These are phyloP conservation scores for Quercus bicolor DNA, from an alignment of 306 rosid genomes.

Conservation along the genomic window DNA sequence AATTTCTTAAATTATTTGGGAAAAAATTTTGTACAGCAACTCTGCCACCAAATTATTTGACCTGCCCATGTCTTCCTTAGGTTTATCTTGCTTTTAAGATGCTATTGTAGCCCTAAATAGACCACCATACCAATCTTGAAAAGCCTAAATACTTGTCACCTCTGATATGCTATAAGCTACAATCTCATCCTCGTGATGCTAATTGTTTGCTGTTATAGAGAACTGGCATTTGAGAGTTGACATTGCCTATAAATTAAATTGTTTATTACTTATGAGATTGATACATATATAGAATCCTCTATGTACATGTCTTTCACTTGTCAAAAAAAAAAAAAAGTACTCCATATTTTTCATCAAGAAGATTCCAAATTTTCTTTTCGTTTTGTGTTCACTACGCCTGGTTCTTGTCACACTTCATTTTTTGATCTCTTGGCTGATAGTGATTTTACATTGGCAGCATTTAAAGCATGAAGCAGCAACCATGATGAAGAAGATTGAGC, in stretches of 20 bases:
- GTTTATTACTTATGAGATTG: background rate
- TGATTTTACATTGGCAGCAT: constrained; percentile 43
- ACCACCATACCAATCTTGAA: background rate
- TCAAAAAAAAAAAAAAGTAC: background rate
- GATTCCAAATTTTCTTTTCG: background rate
- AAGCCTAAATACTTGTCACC: background rate
- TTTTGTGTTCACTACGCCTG: too few relatives aligned
- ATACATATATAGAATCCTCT: background rate
- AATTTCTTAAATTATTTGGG: background rate
- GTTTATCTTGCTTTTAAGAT: background rate
- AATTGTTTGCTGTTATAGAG: background rate
- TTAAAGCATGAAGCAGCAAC: constrained; percentile 56
- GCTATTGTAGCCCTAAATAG: background rate
- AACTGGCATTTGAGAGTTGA: background rate
- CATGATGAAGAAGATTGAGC: constrained; percentile 66
- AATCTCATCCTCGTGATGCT: background rate
- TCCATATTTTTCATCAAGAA: background rate
- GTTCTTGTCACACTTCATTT: background rate
- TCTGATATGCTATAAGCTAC: background rate
- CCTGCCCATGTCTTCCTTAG: background rate
- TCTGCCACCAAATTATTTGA: background rate
- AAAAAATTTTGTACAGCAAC: background rate
- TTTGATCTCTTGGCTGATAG: constrained; percentile 7
- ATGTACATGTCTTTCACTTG: too few relatives aligned
- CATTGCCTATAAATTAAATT: background rate